A percentile compares a stretch with the other conserved stretches of the same genome.
These are phyloP conservation scores for Hydrangea macrophylla DNA, from an alignment of 148 eudicot species.

Conservation along the genomic window DNA sequence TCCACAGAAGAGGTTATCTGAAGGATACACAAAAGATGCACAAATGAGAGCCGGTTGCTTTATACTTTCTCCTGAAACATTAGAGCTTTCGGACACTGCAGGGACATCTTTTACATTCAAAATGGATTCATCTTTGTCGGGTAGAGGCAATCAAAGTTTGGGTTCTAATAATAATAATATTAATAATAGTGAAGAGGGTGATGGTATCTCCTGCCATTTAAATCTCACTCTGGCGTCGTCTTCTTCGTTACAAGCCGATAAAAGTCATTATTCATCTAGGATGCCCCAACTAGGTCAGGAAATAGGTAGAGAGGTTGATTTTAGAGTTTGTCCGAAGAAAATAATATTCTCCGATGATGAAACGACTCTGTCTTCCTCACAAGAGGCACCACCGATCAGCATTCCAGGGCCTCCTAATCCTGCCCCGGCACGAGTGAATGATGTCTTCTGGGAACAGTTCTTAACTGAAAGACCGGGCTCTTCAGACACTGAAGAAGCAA, in stretches of 20 bases:
- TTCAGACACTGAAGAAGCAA: constrained; percentile 75
- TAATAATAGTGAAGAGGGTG: constrained; percentile 35
- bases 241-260: constrained; percentile 43
- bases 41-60: constrained; percentile 34
- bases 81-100: constrained; percentile 61
- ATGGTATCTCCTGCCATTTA: constrained; percentile 65
- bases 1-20: constrained; percentile 44
- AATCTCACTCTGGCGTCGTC: constrained; percentile 86
- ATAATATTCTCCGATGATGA: constrained; percentile 19
- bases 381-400: constrained; percentile 35
- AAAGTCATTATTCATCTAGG: constrained; percentile 33
- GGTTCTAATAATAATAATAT: constrained; percentile 50
- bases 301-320: constrained; percentile 23
- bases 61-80: constrained; percentile 45
- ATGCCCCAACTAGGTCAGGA: constrained; percentile 34
- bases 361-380: constrained; percentile 37
- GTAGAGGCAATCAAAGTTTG: constrained; percentile 42
- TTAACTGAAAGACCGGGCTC: constrained; percentile 87
- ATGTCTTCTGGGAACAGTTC: constrained; percentile 93
- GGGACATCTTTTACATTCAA: constrained; percentile 53
- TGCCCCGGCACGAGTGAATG: constrained; percentile 61
- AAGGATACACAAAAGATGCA: constrained; percentile 39
- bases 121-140: constrained; percentile 51
- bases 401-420: constrained; percentile 41
- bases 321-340: constrained; percentile 21